A percentile compares a stretch with the other conserved stretches of the same genome.
phyloP scores from a whole-genome alignment of 2,329 filamentous ascomycete species.

The Penicillium sp. region DNA sequence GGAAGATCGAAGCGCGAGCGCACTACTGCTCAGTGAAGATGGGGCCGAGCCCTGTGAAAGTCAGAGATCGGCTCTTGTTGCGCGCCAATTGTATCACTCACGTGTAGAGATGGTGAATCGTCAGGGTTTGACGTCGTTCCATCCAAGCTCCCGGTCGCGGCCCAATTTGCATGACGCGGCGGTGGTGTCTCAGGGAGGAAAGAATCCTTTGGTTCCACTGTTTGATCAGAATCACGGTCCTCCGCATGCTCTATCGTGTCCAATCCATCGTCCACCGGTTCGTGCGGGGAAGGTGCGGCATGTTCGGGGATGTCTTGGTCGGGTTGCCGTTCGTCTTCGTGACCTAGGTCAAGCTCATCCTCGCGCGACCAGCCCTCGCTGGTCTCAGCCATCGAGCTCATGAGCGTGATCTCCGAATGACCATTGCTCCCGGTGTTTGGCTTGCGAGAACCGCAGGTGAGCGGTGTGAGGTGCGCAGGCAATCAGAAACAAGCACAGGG shows the following conservation, averaged over 20 bases:
- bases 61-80: constrained; percentile 54
- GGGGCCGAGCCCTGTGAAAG: constrained; percentile 52
- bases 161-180: constrained; percentile 23
- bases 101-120: constrained; percentile 81
- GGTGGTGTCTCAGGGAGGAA: constrained; percentile 25
- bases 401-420: constrained; percentile 55
- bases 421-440: constrained; percentile 52
- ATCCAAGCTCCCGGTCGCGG: constrained; percentile 49
- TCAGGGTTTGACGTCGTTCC: constrained; percentile 79
- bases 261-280: constrained; percentile 26
- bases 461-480: constrained; percentile 1
- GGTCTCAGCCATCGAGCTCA: constrained; percentile 70
- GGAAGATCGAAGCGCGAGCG: constrained; percentile 69
- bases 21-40: constrained; percentile 71
- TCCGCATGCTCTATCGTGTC: constrained; percentile 27
- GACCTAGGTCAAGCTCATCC: constrained; percentile 52
- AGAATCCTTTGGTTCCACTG: constrained; percentile 13
- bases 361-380: constrained; percentile 63
- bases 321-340: constrained; percentile 37
- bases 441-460: constrained; percentile 10
- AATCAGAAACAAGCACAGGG: not conserved
- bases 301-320: constrained; percentile 32
- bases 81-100: constrained; percentile 54
- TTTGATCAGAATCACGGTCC: constrained; percentile 25
- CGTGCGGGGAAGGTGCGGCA: constrained; percentile 18